Evolutionary conservation across 2,329 filamentous ascomycete species (phyloP).

Genomic region (Aspergillus aculeatus): DNA sequence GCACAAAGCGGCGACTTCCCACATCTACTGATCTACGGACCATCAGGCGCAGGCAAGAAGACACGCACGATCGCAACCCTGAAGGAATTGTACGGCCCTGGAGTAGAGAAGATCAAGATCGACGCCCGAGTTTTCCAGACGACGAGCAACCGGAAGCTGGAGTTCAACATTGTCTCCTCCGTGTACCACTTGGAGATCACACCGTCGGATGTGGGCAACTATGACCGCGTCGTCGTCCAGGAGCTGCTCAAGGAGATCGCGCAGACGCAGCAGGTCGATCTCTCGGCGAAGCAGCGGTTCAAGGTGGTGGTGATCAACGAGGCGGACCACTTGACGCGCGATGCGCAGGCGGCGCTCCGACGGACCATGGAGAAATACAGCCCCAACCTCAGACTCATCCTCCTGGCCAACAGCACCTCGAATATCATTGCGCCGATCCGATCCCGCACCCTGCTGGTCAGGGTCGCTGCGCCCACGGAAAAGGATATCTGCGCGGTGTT

Average conservation of each 20-base stretch:
- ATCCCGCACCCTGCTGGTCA: constrained; percentile 83
- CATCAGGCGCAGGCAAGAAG: constrained; percentile 95
- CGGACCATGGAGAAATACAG: constrained; percentile 99
- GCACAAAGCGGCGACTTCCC: constrained; percentile 97
- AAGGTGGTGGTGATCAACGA: constrained; percentile 99
- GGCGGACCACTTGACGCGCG: constrained; percentile 87
- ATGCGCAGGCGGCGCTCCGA: constrained; percentile 91
- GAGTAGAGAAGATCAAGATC: constrained; percentile 99
- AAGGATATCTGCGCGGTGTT: constrained; percentile 80
- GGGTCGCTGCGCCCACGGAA: constrained; percentile 85
- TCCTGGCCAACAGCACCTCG: constrained; percentile 92
- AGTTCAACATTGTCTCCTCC: constrained; percentile 98
- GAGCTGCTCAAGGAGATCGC: constrained; percentile 96
- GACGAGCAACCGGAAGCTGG: constrained; percentile 90
- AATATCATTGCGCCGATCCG: constrained; percentile 99
- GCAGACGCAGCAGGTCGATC: constrained; percentile 98
- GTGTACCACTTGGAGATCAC: constrained; percentile 99
- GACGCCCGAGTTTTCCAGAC: constrained; percentile 96
- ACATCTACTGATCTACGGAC: constrained; percentile 94
- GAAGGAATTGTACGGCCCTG: constrained; percentile 90
- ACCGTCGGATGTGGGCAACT: constrained; percentile 92
- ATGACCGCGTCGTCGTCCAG: constrained; percentile 93
- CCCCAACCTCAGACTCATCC: constrained; percentile 85
- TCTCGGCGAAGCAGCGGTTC: constrained; percentile 85
- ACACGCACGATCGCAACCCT: constrained; percentile 93